Conservation (phyloP, 345 rosid genomes). For the Eucalyptus tenuipes region DNA sequence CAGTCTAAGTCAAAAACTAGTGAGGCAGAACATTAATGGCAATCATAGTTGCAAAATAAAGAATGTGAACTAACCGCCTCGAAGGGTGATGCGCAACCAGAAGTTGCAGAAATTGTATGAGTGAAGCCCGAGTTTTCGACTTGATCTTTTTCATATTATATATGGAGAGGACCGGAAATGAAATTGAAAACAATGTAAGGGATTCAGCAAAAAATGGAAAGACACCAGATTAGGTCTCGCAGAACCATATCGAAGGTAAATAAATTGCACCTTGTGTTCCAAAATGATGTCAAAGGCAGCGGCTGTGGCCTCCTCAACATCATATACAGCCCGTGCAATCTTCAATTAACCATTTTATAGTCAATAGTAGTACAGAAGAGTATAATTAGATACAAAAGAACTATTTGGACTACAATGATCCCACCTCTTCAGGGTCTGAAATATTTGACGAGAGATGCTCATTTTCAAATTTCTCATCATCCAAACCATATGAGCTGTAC, state of each 20-base stretch:
- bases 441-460: conserved; percentile 53
- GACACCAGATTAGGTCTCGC: neutral
- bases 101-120: conserved; percentile 77
- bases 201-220: neutral
- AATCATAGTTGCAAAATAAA: neutral
- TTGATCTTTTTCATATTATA: conserved; percentile 54
- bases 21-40: conserved; percentile 1
- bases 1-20: conserved; percentile 13
- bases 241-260: neutral
- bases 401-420: neutral
- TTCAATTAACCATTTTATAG: conserved; percentile 10
- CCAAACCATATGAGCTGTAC: conserved; percentile 71
- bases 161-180: conserved; percentile 50
- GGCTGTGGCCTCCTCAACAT: conserved; percentile 88
- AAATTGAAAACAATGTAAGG: conserved; percentile 59
- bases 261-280: conserved; percentile 46
- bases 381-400: neutral
- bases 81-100: conserved; percentile 95
- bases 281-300: conserved; percentile 72
- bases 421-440: conserved; percentile 76
- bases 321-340: conserved; percentile 79
- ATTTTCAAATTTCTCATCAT: conserved; percentile 72
- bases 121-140: conserved; percentile 60
- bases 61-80: conserved; percentile 33
- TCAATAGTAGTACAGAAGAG: neutral